Percentiles rank a stretch among this genome's conserved stretches.
phyloP scores from a whole-genome alignment of 1,139 yeast species.

The Protomyces inundatus region DNA sequence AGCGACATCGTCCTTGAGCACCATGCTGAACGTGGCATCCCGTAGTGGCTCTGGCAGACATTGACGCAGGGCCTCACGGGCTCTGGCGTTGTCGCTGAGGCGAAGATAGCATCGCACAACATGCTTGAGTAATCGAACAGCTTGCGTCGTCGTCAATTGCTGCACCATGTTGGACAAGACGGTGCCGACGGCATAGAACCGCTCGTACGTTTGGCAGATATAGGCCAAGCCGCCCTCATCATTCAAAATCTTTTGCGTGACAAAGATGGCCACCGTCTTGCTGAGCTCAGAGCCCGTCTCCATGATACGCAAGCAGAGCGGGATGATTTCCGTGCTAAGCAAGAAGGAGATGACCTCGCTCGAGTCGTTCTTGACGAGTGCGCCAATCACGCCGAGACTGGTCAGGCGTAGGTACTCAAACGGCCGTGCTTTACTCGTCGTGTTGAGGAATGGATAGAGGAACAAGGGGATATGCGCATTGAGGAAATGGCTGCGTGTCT shows the following conservation, averaged over 20 bases:
- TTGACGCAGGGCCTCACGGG: conserved; percentile 77
- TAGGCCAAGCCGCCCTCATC: conserved; percentile 89
- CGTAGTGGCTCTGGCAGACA: conserved; percentile 81
- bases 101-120: conserved; percentile 91
- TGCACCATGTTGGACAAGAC: conserved; percentile 86
- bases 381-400: conserved; percentile 93
- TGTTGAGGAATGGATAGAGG: conserved; percentile 85
- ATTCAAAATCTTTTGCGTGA: conserved; percentile 81
- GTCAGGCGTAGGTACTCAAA: conserved; percentile 90
- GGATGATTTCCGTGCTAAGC: conserved; percentile 89
- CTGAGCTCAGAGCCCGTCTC: conserved; percentile 90
- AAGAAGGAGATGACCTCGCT: conserved; percentile 90
- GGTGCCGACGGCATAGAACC: conserved; percentile 89
- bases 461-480: conserved; percentile 89
- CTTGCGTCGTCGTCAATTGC: conserved; percentile 62
- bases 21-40: conserved; percentile 80
- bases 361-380: conserved; percentile 89
- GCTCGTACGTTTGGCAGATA: conserved; percentile 89
- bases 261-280: conserved; percentile 93
- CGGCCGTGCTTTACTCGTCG: conserved; percentile 84
- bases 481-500: conserved; percentile 75
- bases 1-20: conserved; percentile 78
- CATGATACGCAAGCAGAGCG: conserved; percentile 88
- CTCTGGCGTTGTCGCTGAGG: conserved; percentile 82
- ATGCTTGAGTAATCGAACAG: conserved; percentile 83